Evolutionary conservation across 129 eudicot genomes (phyloP).

Genomic region (Solidago caesia): DNA sequence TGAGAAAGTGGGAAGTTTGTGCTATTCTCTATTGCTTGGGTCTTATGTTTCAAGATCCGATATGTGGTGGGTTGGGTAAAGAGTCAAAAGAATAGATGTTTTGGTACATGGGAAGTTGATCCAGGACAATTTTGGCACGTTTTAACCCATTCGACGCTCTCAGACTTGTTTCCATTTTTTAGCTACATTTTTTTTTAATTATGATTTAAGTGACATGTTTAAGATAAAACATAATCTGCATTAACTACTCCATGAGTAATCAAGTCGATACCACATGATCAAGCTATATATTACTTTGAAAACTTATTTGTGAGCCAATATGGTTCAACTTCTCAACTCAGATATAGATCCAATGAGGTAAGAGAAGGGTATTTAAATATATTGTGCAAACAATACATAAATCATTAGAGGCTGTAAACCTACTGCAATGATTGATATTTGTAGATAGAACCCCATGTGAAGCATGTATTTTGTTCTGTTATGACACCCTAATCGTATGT

Average conservation of each 20-base stretch:
- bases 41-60: not conserved
- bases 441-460: not conserved
- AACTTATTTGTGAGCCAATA: no score
- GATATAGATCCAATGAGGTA: not conserved
- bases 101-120: not conserved
- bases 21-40: slow-evolving; percentile 2
- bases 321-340: no score
- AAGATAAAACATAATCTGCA: no score
- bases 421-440: slow-evolving; percentile 8
- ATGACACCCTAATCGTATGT: not conserved
- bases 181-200: no score
- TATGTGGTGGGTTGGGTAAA: not conserved
- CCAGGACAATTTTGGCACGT: not conserved
- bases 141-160: not conserved
- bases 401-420: slow-evolving; percentile 1
- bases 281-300: no score
- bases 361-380: not conserved
- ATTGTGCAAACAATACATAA: slow-evolving; percentile 3
- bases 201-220: no score
- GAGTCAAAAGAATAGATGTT: not conserved
- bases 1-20: slow-evolving; percentile 15
- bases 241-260: no score
- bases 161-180: no score
- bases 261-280: no score
- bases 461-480: not conserved